These are phyloP conservation scores for Colletotrichum brevisporum DNA, from an alignment of 2,329 filamentous ascomycete species.

Conservation along the genomic window DNA sequence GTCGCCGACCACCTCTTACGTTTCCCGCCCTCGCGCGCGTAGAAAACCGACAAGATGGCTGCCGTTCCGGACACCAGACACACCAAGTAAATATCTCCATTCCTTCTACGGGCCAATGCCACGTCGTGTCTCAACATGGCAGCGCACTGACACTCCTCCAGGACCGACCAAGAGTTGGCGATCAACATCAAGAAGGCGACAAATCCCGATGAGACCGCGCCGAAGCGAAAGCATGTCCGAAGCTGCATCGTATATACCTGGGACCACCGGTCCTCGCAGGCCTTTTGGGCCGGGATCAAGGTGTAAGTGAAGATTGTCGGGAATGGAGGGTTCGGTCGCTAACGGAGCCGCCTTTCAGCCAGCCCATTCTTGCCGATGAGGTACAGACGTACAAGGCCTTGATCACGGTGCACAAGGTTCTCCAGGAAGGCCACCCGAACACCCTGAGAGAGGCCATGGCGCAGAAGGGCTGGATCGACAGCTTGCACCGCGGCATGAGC, in stretches of 20 bases:
- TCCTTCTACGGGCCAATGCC: neutral
- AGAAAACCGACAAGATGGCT: conserved; percentile 37
- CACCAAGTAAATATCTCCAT: conserved; percentile 37
- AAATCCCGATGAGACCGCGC: conserved; percentile 76
- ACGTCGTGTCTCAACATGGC: neutral
- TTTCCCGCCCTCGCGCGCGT: conserved; percentile 23
- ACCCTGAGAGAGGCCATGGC: conserved; percentile 90
- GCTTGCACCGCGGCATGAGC: conserved; percentile 84
- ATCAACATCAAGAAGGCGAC: conserved; percentile 81
- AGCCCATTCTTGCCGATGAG: conserved; percentile 98
- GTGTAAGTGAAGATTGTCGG: conserved; percentile 74
- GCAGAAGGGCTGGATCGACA: conserved; percentile 93
- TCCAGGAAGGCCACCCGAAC: conserved; percentile 94
- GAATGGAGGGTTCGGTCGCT: conserved; percentile 1
- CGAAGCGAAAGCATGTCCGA: conserved; percentile 93
- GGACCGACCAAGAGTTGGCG: conserved; percentile 77
- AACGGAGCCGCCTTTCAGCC: conserved; percentile 64
- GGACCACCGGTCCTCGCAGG: conserved; percentile 96
- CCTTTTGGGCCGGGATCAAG: conserved; percentile 99
- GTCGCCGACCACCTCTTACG: conserved; percentile 21
- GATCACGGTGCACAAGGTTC: conserved; percentile 96
- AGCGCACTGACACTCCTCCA: conserved; percentile 49
- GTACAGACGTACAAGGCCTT: conserved; percentile 99
- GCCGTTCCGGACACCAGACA: conserved; percentile 40
- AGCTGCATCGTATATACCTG: conserved; percentile 99